These are phyloP conservation scores for Jacaranda copaia DNA, from an alignment of 257 asterid genomes.

Conservation along the genomic window DNA sequence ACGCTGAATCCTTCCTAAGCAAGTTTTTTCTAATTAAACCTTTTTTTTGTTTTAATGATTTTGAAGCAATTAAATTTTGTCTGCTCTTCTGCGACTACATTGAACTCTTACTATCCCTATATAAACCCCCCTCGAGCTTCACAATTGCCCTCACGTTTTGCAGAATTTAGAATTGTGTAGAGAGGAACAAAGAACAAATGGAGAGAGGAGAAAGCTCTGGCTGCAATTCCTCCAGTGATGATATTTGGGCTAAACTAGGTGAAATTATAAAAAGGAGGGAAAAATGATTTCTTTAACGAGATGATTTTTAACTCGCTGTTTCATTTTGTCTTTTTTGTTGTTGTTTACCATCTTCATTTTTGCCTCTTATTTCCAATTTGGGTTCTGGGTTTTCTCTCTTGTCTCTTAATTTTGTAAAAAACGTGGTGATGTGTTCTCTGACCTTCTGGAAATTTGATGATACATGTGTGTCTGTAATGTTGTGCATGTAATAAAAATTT, in stretches of 20 bases:
- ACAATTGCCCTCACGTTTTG: slow-evolving; percentile 35
- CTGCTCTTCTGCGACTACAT: neutral
- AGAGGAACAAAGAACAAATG: slow-evolving; percentile 50
- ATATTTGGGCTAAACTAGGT: slow-evolving; percentile 90
- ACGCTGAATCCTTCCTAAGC: neutral
- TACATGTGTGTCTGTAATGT: slow-evolving; percentile 13
- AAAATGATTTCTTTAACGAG: neutral
- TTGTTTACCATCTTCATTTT: slow-evolving; percentile 5
- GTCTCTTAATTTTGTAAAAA: slow-evolving; percentile 21
- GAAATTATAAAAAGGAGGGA: neutral
- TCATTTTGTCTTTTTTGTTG: neutral
- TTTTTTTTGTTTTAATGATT: neutral
- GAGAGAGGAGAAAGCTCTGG: slow-evolving; percentile 73
- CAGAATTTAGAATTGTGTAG: slow-evolving; percentile 33
- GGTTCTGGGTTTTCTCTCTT: slow-evolving; percentile 26
- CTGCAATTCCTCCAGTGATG: slow-evolving; percentile 46
- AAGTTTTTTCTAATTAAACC: slow-evolving; percentile 12
- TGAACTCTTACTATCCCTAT: neutral
- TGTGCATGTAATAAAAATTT: neutral
- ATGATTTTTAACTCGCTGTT: neutral
- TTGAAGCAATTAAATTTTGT: neutral
- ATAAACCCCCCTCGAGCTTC: slow-evolving; percentile 21
- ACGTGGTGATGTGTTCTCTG: neutral
- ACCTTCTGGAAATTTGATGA: slow-evolving; percentile 15
- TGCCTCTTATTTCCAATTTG: slow-evolving; percentile 14